Conservation (phyloP, 2,329 filamentous ascomycete genomes). For the Neospermospora avenae region DNA sequence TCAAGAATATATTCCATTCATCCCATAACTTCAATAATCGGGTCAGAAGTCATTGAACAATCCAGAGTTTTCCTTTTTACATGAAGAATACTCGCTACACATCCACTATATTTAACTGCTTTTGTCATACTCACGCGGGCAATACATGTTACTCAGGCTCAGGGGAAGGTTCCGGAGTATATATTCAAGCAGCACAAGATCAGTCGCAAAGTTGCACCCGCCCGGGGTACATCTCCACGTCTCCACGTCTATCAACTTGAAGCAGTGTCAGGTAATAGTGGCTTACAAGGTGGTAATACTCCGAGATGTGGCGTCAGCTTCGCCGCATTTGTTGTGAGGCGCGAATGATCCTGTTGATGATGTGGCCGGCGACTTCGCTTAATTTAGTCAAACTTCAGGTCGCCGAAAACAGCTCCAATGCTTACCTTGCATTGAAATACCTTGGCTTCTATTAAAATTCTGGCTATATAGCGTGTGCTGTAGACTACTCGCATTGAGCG, state of each 20-base stretch:
- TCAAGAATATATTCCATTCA: neutral
- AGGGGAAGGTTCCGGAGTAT: neutral
- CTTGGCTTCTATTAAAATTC: neutral
- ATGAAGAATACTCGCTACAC: neutral
- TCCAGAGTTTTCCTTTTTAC: neutral
- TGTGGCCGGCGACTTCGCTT: constrained; percentile 6
- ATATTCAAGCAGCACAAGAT: neutral
- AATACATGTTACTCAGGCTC: neutral
- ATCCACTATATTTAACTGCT: neutral
- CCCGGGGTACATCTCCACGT: neutral
- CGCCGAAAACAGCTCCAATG: neutral
- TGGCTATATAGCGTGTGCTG: no score
- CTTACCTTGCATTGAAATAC: neutral
- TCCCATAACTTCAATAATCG: neutral
- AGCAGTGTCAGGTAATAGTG: neutral
- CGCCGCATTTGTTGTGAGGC: neutral
- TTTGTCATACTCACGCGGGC: neutral
- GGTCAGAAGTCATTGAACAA: neutral
- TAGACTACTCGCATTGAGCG: no score
- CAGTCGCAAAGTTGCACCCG: neutral
- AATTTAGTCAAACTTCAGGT: neutral
- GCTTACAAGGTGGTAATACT: neutral
- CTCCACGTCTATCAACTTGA: neutral
- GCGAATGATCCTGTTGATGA: constrained; percentile 1
- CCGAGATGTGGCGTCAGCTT: neutral